Evolutionary conservation across 108 stramenopile species (phyloP).

Genomic region (Cyclotella distinguenda): DNA sequence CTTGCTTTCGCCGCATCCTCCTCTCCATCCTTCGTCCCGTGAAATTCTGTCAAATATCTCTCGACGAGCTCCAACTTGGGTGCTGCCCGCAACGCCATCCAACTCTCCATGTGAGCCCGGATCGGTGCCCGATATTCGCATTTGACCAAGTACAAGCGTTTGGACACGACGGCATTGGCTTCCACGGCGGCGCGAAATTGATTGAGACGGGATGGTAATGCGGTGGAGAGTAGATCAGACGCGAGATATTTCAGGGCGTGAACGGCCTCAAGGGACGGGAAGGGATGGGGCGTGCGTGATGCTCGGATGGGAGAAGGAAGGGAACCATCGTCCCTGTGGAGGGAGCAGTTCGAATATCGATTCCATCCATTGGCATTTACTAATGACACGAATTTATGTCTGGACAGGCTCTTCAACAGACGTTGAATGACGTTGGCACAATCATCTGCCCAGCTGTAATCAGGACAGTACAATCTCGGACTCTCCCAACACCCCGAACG

Average conservation of each 20-base stretch:
- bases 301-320: slow-evolving; percentile 35
- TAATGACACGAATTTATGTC: slow-evolving; percentile 61
- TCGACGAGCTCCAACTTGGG: slow-evolving; percentile 74
- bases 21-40: slow-evolving; percentile 13
- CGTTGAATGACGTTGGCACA: slow-evolving; percentile 60
- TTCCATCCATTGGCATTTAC: slow-evolving; percentile 38
- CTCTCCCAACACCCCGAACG: slow-evolving; percentile 86
- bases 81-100: slow-evolving; percentile 70
- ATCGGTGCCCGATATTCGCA: slow-evolving; percentile 88
- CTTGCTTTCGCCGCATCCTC: background rate
- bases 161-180: slow-evolving; percentile 73
- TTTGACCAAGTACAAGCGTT: slow-evolving; percentile 87
- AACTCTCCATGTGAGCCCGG: slow-evolving; percentile 82
- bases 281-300: slow-evolving; percentile 35
- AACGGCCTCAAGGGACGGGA: slow-evolving; percentile 40
- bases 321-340: background rate
- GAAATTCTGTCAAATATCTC: slow-evolving; percentile 40
- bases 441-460: slow-evolving; percentile 88
- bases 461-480: slow-evolving; percentile 74
- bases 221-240: slow-evolving; percentile 25
- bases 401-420: slow-evolving; percentile 55
- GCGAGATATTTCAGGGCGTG: slow-evolving; percentile 43
- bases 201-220: slow-evolving; percentile 60
- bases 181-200: slow-evolving; percentile 80
- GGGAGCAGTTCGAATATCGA: slow-evolving; percentile 6